A percentile compares a stretch with the other conserved stretches of the same genome.
Evolutionary conservation across 805 yeast genomes (phyloP).

Genomic region (Candida parachauliodes): DNA sequence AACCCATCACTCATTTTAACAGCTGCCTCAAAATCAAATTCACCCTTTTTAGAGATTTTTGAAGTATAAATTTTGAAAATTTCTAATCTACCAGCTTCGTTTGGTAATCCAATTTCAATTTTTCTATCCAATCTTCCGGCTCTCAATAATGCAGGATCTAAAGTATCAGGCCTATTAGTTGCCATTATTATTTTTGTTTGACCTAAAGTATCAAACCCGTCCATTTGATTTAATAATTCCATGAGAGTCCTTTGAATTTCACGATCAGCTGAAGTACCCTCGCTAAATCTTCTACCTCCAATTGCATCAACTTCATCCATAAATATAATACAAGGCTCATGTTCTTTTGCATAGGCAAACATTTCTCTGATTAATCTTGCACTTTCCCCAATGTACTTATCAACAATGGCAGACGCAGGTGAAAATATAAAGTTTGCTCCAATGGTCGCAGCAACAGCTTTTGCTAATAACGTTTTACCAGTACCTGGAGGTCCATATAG

Average conservation of each 20-base stretch:
- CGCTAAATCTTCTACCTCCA: slow-evolving; percentile 96
- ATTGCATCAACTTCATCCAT: slow-evolving; percentile 99
- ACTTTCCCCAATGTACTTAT: slow-evolving; percentile 95
- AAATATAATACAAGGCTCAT: slow-evolving; percentile 95
- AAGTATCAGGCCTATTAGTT: slow-evolving; percentile 97
- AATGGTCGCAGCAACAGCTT: slow-evolving; percentile 97
- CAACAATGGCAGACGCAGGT: slow-evolving; percentile 98
- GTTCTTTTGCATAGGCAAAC: slow-evolving; percentile 97
- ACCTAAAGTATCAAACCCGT: slow-evolving; percentile 94
- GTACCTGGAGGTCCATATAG: slow-evolving; percentile 99
- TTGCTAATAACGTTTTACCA: slow-evolving; percentile 92
- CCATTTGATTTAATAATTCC: slow-evolving; percentile 98
- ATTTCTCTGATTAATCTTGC: slow-evolving; percentile 95
- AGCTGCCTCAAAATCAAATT: slow-evolving; percentile 93
- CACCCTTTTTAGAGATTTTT: slow-evolving; percentile 85
- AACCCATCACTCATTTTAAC: slow-evolving; percentile 99
- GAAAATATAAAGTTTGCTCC: slow-evolving; percentile 97
- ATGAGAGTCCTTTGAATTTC: slow-evolving; percentile 96
- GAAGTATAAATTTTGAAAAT: slow-evolving; percentile 90
- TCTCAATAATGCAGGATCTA: slow-evolving; percentile 94
- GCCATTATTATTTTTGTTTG: slow-evolving; percentile 98
- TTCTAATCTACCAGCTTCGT: slow-evolving; percentile 92
- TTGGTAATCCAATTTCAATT: slow-evolving; percentile 92
- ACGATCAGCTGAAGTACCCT: slow-evolving; percentile 98
- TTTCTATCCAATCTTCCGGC: slow-evolving; percentile 97